A percentile compares a stretch with the other conserved stretches of the same genome.
Conservation (phyloP, 2,329 filamentous ascomycete species). For the Hyphodiscus sp. region DNA sequence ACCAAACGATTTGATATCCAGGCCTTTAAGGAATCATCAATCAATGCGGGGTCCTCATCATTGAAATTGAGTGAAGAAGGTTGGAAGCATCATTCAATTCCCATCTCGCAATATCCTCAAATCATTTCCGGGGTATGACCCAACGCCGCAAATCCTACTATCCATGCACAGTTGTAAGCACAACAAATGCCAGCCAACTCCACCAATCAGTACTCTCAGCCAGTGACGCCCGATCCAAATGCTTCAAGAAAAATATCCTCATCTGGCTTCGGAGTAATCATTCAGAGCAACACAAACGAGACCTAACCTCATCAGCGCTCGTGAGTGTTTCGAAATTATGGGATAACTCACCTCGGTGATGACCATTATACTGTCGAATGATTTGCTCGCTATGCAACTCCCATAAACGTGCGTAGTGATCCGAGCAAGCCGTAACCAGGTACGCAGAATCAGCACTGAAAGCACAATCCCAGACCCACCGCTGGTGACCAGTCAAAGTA, state of each 20-base stretch:
- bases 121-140: neutral
- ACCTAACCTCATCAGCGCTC: slow-evolving; percentile 1
- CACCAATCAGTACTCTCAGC: neutral
- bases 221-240: neutral
- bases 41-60: no score
- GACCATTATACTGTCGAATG: slow-evolving; percentile 70
- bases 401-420: slow-evolving; percentile 70
- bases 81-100: neutral
- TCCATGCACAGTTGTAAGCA: neutral
- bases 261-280: slow-evolving; percentile 42
- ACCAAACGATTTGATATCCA: no score
- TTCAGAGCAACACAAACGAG: slow-evolving; percentile 64
- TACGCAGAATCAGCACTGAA: slow-evolving; percentile 70
- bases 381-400: slow-evolving; percentile 63
- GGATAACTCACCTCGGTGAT: slow-evolving; percentile 55
- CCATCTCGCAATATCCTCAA: neutral
- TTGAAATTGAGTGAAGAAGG: neutral
- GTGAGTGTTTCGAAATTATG: no score
- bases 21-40: no score
- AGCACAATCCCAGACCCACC: slow-evolving; percentile 76
- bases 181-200: neutral
- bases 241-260: slow-evolving; percentile 1
- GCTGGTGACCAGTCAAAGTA: slow-evolving; percentile 63
- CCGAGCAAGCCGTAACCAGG: slow-evolving; percentile 66
- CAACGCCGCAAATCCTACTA: neutral